Evolutionary conservation across 495 filamentous ascomycete genomes (phyloP).

Genomic region (Hypoxylon lienhwacheense): DNA sequence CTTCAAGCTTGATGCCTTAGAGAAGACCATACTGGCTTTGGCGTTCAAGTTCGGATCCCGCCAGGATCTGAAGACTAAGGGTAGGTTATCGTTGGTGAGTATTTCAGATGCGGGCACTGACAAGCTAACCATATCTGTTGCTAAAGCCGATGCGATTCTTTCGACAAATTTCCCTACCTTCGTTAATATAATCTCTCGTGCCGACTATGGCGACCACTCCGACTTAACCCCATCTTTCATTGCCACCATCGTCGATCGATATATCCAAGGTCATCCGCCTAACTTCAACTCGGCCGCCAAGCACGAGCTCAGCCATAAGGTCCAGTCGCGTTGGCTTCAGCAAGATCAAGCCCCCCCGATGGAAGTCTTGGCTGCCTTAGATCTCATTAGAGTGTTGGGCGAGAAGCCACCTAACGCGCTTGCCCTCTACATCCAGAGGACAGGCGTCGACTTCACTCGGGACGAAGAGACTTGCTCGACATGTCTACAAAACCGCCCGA

Average conservation of each 20-base stretch:
- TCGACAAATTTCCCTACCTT: constrained; percentile 74
- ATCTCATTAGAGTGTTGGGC: constrained; percentile 67
- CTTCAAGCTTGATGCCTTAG: constrained; percentile 84
- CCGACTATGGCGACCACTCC: constrained; percentile 57
- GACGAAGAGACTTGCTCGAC: constrained; percentile 52
- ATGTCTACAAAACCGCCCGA: constrained; percentile 65
- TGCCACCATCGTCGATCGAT: constrained; percentile 75
- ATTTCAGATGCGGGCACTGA: constrained; percentile 9
- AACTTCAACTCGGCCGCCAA: constrained; percentile 78
- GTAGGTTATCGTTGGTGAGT: constrained; percentile 49
- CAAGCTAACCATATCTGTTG: constrained; percentile 40
- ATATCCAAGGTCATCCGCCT: constrained; percentile 77
- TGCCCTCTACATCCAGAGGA: constrained; percentile 74
- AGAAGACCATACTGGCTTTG: constrained; percentile 85
- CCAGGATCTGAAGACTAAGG: constrained; percentile 83
- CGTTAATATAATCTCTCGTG: constrained; percentile 66
- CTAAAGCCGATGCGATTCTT: constrained; percentile 77
- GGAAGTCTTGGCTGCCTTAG: constrained; percentile 72
- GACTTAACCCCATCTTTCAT: constrained; percentile 68
- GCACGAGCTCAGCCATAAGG: constrained; percentile 64
- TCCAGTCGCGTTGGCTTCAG: constrained; percentile 64
- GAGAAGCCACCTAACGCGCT: constrained; percentile 65
- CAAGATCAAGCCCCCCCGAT: constrained; percentile 63
- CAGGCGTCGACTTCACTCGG: constrained; percentile 62
- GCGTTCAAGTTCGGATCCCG: constrained; percentile 81